Percentiles rank a stretch among this genome's conserved stretches.
phyloP scores from a whole-genome alignment of 169 alveolate species.

The Plasmodium cynomolgi region DNA sequence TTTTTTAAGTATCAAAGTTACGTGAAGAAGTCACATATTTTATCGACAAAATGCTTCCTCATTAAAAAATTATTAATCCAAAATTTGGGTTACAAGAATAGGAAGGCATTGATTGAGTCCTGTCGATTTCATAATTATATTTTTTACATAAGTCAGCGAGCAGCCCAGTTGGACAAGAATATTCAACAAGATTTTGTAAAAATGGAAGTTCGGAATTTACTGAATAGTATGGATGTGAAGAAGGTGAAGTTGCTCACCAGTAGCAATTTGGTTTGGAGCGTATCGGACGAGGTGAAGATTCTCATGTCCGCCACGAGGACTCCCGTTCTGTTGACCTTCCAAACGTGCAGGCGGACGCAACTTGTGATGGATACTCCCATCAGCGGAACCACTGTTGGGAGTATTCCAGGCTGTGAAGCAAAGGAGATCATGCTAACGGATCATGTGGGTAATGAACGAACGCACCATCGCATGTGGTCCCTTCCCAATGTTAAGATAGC shows the following conservation, averaged over 20 bases:
- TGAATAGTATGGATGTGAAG: conserved; percentile 13
- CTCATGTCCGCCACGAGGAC: conserved; percentile 73
- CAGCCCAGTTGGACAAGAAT: conserved; percentile 40
- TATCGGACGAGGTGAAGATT: conserved; percentile 50
- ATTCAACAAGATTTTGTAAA: conserved; percentile 40
- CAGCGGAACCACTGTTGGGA: not conserved
- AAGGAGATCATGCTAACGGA: not conserved
- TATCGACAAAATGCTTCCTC: conserved; percentile 42
- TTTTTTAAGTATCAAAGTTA: conserved; percentile 45
- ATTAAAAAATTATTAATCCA: conserved; percentile 58
- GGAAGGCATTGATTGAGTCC: conserved; percentile 34
- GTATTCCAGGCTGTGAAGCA: not conserved
- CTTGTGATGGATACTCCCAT: not conserved
- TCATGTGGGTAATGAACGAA: not conserved
- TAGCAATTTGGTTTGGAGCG: conserved; percentile 10
- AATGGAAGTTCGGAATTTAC: conserved; percentile 47
- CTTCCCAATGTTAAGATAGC: not conserved
- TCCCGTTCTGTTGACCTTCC: conserved; percentile 33
- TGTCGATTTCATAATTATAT: conserved; percentile 47
- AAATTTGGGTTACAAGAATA: conserved; percentile 13
- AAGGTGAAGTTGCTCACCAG: conserved; percentile 44
- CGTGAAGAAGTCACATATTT: conserved; percentile 43
- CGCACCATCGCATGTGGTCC: not conserved
- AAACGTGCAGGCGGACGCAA: not conserved
- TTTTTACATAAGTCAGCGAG: conserved; percentile 34